Evolutionary conservation across 1,284 basidiomycete species (phyloP), one percentile per base, ranked within the genome.

Genomic region (Rhodotorula sp.): DNA sequence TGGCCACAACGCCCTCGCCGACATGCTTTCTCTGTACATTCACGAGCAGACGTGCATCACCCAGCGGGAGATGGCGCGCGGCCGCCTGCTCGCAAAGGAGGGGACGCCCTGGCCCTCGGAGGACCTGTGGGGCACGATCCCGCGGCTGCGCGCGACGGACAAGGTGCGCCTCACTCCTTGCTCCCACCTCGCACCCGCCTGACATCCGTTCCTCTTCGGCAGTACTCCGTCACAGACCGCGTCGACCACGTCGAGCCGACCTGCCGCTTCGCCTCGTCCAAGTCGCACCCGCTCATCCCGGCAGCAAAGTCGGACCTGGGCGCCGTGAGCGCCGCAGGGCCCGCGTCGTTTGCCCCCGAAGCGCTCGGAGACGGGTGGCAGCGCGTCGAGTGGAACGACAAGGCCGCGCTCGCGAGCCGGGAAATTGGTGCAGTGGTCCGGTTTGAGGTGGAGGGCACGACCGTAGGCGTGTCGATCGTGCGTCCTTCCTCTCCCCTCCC

Each of bases 331-430:
- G 32, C 25, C 21, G 9, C 15, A 5, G n/a, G 17, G 8, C 32
- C 53, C 21, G 17, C 32, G 53, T 21, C 53, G 1, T 21, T 54
- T 21, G 1, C 17, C 12, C 32, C 10, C 57, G 57, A 58, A 7
- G 13, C 36, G 17, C 27, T 41, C 2, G n/a, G 13, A 1, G n/a
- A 41, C 21, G n/a, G 37, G 19, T 72, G 71, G 71, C 29, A 48
- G 39, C 39, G 36, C 21, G 32, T 65, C n/a, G 71, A 72, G 37
- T 72, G 71, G 67, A 72, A 72, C 56, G 67, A 56, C 32, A 69
- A 72, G 53, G 41, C 34, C 2, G 71, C 71, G 6, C 15, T 55
- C 21, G 39, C 37, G 17, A 55, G 64, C 1, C 32, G 27, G 25
- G 41, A 55, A 8, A 41, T 64, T 22, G 71, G 71, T 5, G n/a